Conservation (phyloP, 108 stramenopile species). For the Aurantiochytrium sp. region DNA sequence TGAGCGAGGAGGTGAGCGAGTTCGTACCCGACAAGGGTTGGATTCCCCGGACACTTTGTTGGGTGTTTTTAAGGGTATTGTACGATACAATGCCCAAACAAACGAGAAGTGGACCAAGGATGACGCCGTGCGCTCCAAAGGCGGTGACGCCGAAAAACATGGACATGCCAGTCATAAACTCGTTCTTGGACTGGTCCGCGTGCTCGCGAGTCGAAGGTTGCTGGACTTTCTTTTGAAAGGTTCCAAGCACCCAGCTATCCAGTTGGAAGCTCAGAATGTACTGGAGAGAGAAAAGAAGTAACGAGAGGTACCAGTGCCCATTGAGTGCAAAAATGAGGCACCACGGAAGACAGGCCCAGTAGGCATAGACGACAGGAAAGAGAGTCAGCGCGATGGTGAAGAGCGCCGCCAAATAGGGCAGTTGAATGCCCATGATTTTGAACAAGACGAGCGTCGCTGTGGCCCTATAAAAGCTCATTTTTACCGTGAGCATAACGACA, state of each 20-base stretch:
- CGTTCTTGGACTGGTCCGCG: background rate
- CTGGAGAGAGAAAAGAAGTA: background rate
- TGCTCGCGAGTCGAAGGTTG: background rate
- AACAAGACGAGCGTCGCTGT: background rate
- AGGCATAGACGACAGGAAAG: background rate
- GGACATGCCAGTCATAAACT: background rate
- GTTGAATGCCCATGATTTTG: background rate
- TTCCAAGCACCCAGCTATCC: background rate
- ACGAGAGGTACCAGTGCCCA: background rate
- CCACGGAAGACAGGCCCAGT: conserved; percentile 11
- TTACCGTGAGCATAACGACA: background rate
- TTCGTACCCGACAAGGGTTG: background rate
- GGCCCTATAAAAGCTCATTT: background rate
- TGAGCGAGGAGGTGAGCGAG: background rate
- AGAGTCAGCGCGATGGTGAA: background rate
- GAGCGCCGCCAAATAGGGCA: background rate
- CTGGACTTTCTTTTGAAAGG: background rate
- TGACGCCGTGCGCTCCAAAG: background rate
- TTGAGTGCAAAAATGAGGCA: background rate
- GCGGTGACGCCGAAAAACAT: conserved; percentile 10
- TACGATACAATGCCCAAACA: background rate
- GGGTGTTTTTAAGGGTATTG: background rate
- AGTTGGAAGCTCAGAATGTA: background rate
- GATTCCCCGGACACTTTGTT: background rate
- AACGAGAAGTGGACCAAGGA: conserved; percentile 1